phyloP scores from a whole-genome alignment of 495 filamentous ascomycete genomes.

The Tuber magnatum region DNA sequence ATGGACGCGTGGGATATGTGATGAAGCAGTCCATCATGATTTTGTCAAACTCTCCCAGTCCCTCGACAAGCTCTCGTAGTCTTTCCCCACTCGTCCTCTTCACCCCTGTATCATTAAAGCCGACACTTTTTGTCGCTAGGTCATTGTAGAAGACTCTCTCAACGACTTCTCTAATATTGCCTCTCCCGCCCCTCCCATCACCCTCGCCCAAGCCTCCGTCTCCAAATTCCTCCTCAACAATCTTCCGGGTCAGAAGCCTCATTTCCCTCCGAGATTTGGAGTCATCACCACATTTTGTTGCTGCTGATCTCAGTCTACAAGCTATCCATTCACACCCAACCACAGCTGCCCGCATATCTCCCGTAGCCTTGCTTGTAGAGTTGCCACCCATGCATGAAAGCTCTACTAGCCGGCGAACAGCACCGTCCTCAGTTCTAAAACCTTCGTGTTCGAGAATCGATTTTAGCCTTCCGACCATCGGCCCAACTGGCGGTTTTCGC shows the following conservation, averaged over 20 bases:
- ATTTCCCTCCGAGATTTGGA: slow-evolving; percentile 36
- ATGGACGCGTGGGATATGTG: slow-evolving; percentile 74
- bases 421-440: slow-evolving; percentile 76
- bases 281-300: slow-evolving; percentile 28
- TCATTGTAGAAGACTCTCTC: slow-evolving; percentile 36
- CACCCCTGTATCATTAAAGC: slow-evolving; percentile 55
- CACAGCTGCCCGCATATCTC: slow-evolving; percentile 85
- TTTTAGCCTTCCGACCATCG: slow-evolving; percentile 75
- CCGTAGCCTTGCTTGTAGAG: slow-evolving; percentile 58
- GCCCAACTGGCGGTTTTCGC: slow-evolving; percentile 76
- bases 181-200: slow-evolving; percentile 43
- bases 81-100: slow-evolving; percentile 72
- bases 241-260: slow-evolving; percentile 61
- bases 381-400: slow-evolving; percentile 41
- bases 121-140: slow-evolving; percentile 40
- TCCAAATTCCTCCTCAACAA: slow-evolving; percentile 77
- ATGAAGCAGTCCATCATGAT: slow-evolving; percentile 77
- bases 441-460: slow-evolving; percentile 78
- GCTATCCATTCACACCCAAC: slow-evolving; percentile 95
- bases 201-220: slow-evolving; percentile 65
- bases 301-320: slow-evolving; percentile 59
- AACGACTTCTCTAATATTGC: slow-evolving; percentile 32
- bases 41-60: slow-evolving; percentile 78
- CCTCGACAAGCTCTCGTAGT: slow-evolving; percentile 81
- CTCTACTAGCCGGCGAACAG: slow-evolving; percentile 82